Evolutionary conservation across 2,329 filamentous ascomycete genomes (phyloP).

Genomic region (Colletotrichum truncatum): DNA sequence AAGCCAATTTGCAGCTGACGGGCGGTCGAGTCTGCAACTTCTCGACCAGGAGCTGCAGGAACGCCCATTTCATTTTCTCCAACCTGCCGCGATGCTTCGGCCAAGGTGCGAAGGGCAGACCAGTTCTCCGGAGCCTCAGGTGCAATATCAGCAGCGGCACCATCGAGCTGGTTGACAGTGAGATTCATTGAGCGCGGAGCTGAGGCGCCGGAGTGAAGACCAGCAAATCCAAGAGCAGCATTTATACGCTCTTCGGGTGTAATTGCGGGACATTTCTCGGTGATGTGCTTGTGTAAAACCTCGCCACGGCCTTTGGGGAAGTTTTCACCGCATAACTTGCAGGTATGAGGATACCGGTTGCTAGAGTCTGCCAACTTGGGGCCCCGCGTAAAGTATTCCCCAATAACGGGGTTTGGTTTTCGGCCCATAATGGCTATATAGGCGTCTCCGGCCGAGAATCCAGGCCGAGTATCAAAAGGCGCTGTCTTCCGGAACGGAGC

Average conservation of each 20-base stretch:
- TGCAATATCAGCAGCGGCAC: conserved; percentile 24
- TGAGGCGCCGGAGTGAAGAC: conserved; percentile 25
- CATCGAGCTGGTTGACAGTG: conserved; percentile 24
- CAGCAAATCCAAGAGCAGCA: conserved; percentile 52
- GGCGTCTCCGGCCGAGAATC: neutral
- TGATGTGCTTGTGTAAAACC: conserved; percentile 80
- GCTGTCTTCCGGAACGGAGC: neutral
- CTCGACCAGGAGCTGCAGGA: conserved; percentile 11
- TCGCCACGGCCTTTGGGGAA: conserved; percentile 92
- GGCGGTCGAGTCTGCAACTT: conserved; percentile 34
- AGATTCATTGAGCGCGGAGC: conserved; percentile 29
- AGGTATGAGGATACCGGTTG: conserved; percentile 92
- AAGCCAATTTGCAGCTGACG: conserved; percentile 43
- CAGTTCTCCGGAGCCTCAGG: conserved; percentile 63
- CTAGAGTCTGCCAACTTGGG: conserved; percentile 88
- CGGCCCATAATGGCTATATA: conserved; percentile 71
- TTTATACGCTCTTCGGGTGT: conserved; percentile 78
- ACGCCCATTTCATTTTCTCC: conserved; percentile 41
- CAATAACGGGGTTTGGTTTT: conserved; percentile 84
- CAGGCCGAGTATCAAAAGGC: neutral
- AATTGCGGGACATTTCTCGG: conserved; percentile 87
- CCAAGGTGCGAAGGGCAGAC: conserved; percentile 85
- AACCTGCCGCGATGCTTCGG: conserved; percentile 86
- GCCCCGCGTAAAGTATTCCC: conserved; percentile 88
- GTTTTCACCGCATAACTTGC: conserved; percentile 86